A percentile compares a stretch with the other conserved stretches of the same genome.
These are phyloP conservation scores for Candida methanosorbosa DNA, from an alignment of 805 yeast genomes.

Conservation along the genomic window DNA sequence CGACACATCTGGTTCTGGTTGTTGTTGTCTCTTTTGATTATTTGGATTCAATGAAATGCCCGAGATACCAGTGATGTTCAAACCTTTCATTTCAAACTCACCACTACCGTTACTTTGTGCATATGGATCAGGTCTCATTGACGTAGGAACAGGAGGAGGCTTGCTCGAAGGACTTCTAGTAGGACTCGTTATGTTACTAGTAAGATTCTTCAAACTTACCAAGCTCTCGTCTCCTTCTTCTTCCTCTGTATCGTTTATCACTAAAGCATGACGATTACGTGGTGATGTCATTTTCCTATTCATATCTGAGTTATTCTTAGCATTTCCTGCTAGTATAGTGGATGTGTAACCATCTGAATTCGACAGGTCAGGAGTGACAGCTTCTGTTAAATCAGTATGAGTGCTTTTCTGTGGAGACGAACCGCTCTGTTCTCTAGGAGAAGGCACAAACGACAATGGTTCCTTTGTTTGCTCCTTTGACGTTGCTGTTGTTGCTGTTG, in stretches of 20 bases:
- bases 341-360: no score
- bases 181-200: no score
- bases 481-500: slow-evolving; percentile 9
- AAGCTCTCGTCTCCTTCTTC: not conserved
- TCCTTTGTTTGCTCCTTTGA: no score
- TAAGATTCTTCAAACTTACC: no score
- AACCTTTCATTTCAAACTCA: slow-evolving; percentile 6
- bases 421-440: no score
- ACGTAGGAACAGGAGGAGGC: slow-evolving; percentile 1
- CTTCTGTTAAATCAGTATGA: no score
- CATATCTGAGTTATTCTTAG: no score
- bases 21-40: slow-evolving; percentile 1
- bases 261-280: not conserved
- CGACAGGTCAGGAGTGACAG: no score
- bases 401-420: no score
- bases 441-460: no score
- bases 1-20: slow-evolving; percentile 6
- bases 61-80: slow-evolving; percentile 19
- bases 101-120: not conserved
- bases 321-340: no score
- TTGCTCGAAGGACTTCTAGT: not conserved
- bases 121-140: not conserved
- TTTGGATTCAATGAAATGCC: slow-evolving; percentile 3
- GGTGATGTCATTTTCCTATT: not conserved
- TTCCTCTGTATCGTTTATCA: not conserved